Evolutionary conservation across 306 rosid genomes (phyloP), one percentile per base, ranked within the genome.

Genomic region (Rosa chinensis): DNA sequence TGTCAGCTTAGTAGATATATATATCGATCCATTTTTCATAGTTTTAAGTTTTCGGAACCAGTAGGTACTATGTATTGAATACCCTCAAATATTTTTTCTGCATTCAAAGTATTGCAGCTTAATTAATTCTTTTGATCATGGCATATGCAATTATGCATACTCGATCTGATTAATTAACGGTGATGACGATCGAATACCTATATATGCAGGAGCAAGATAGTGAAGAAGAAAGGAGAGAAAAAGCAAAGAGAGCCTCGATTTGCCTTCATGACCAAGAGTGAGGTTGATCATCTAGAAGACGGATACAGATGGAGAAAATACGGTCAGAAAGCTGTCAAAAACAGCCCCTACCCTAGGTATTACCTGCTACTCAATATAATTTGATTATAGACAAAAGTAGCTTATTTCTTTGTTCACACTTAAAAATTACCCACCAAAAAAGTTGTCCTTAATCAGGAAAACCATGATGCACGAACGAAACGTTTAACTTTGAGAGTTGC

Each of bases 251-350:
- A 89, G 64, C 96, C 97, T 32, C 81, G 96, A 67, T 90, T 92
- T 86, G 91, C 97, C 0, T 92, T 92, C 90, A 88, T 90, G 91
- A 92, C 97, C 10, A 92, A 90, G 88, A 92, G 97, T 81, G 97
- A 92, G 85, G 96, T 92, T 75, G 97, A 92, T 85, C 97, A 92
- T 50, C 89, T 92, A 12, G 97, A 92, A 89, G 97, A 92, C 79
- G 97, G 97, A 20, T 92, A 92, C 39, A 82, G 97, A 80, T 92
- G 97, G 97, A 92, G 97, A 79, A 92, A 92, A 84, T 92, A 92
- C 81, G 97, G 97, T 39, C 97, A 92, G 37, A 92, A 92, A 70
- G 97, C 97, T 63, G 96, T 92, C 37, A 92, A 92, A 77, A 90
- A 92, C 76, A 92, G 97, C 79, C 97, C 97, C 42, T 92, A 85